Evolutionary conservation across 768 basidiomycete genomes (phyloP), one percentile per base, ranked within the genome.

Genomic region (Pisolithus albus): DNA sequence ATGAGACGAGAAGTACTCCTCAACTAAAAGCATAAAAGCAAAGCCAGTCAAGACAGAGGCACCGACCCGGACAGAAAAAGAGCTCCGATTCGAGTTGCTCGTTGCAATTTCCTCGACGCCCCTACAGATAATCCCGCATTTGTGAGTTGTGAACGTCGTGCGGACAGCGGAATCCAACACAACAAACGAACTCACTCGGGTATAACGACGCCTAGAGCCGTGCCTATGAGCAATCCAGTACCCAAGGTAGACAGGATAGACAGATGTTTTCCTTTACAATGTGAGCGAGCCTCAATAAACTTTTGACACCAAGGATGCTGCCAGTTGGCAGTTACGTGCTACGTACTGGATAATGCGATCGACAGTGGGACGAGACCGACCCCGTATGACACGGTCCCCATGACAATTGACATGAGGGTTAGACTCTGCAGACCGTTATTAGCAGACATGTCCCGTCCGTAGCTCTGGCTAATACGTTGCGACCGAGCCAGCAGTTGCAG

Each of bases 201-300:
- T 48, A 97, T 84, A 56, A 97, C 91, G 23, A 98, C 82, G 11
- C 90, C 90, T 56, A 97, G 70, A 0, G 91, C 92, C 2, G 94
- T 86, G 4, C 94, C 94, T 13, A 96, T 77, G 16, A 98, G 75
- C 10, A 97, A 71, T 10, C 94, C 94, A 7, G 87, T 87, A 10
- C 90, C 87, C 15, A 91, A 64, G 40, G 78, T 77, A 7, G 76
- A 77, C 30, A 84, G 64, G 39, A 67, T 59, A 19, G 72, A 72
- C 41, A 77, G 58, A 69, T 71, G 56, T 76, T 70, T 67, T 73
- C 67, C 53, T 76, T 72, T 19, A 38, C 13, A 34, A 34, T 13
- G 34, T 15, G 71, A 56, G 58, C 71, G 71, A 70, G 36, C 72
- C 77, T 72, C 60, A 59, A 50, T 11, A 13, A 34, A 34, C 15